Evolutionary conservation across 2,329 filamentous ascomycete species (phyloP).

Genomic region (Penicillium vulpinum): DNA sequence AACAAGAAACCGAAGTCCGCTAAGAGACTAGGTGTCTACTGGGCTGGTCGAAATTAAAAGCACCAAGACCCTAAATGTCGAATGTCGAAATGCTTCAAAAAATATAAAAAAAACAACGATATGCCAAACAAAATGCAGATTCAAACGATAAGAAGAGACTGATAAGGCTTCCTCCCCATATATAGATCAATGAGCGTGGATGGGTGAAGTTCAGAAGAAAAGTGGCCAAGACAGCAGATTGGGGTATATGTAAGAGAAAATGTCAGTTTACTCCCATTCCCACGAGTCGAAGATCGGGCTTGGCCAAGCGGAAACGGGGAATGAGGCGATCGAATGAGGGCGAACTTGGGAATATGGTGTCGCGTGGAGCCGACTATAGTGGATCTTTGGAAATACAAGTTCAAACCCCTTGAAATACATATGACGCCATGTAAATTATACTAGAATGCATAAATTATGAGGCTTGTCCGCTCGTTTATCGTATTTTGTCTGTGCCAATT

Average conservation of each 20-base stretch:
- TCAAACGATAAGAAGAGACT: neutral
- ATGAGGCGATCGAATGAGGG: neutral
- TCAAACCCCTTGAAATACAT: neutral
- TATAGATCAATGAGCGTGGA: constrained; percentile 1
- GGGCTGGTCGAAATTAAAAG: neutral
- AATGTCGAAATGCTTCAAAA: neutral
- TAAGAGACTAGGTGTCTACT: neutral
- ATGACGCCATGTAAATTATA: neutral
- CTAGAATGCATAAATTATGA: neutral
- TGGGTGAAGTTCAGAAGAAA: neutral
- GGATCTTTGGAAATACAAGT: neutral
- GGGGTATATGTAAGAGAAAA: constrained; percentile 11
- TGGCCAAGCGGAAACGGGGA: neutral
- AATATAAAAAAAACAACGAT: neutral
- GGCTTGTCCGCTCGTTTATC: no score
- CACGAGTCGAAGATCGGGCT: neutral
- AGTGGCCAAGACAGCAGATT: neutral
- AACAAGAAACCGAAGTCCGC: neutral
- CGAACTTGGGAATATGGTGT: neutral
- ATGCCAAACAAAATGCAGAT: neutral
- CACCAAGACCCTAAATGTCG: neutral
- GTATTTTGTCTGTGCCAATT: no score
- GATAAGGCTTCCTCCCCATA: neutral
- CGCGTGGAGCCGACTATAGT: neutral
- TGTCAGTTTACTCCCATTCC: neutral